Evolutionary conservation across 495 filamentous ascomycete genomes (phyloP).

Genomic region (Neurospora sp.): DNA sequence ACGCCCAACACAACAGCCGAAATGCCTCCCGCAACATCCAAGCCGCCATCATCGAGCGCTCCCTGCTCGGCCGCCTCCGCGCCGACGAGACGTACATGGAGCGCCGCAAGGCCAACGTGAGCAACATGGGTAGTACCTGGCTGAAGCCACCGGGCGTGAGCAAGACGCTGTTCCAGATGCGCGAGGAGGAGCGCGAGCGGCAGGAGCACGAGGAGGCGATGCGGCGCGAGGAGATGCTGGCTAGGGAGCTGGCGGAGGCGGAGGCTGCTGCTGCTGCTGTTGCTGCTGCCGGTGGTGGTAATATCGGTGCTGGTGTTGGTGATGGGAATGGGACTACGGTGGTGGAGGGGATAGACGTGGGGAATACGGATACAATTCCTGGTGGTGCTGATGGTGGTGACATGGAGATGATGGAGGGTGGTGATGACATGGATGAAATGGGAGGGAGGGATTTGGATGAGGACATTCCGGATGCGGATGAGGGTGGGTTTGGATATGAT

Average conservation of each 20-base stretch:
- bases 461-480: conserved; percentile 56
- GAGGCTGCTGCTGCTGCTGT: conserved; percentile 35
- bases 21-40: conserved; percentile 5
- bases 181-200: conserved; percentile 68
- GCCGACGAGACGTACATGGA: conserved; percentile 59
- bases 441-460: conserved; percentile 49
- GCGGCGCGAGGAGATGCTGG: conserved; percentile 59
- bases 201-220: conserved; percentile 68
- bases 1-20: conserved; percentile 5
- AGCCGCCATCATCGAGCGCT: conserved; percentile 30
- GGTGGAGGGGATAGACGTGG: conserved; percentile 35
- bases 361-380: conserved; percentile 33
- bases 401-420: conserved; percentile 14
- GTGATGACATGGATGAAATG: conserved; percentile 18
- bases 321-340: conserved; percentile 13
- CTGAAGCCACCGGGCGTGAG: conserved; percentile 64
- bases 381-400: conserved; percentile 9
- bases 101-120: conserved; percentile 59
- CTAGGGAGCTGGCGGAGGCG: conserved; percentile 52
- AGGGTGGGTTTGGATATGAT: conserved; percentile 34
- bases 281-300: conserved; percentile 18
- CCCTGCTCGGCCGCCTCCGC: conserved; percentile 49
- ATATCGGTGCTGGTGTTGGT: not conserved
- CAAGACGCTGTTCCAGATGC: conserved; percentile 68
- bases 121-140: conserved; percentile 68